Base-by-base conservation (phyloP, 139 green algal species). In the Chlamydomonas urium region DNA sequence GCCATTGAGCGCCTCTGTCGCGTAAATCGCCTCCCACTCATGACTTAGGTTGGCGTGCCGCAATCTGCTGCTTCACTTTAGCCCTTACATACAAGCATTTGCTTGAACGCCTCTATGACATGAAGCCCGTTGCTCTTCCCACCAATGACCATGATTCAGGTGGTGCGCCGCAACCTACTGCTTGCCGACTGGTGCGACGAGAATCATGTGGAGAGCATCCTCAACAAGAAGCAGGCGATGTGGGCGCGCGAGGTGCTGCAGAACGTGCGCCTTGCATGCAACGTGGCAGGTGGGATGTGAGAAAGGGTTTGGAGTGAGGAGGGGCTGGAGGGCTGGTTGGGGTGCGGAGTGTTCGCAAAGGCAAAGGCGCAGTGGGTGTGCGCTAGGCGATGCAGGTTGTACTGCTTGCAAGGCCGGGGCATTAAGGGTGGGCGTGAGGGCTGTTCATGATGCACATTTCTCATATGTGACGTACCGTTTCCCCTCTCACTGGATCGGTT, bases 121-220 rank as follows among this genome's bases (percentile, higher is more conserved):
- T n/a, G n/a, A n/a, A n/a, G n/a, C n/a, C n/a, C n/a, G n/a, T n/a
- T n/a, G n/a, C n/a, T n/a, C n/a, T n/a, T n/a, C n/a, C n/a, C n/a
- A n/a, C n/a, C n/a, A n/a, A 50, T 50, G 42, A 50, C 42, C 8
- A 50, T 67, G n/a, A 10, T 37, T 75, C 86, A 80, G 75, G 53
- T 77, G 17, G 74, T 96, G 0, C 66, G 85, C 24, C 83, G 90
- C 38, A 97, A 97, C 75, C 79, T 98, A 68, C 77, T 98, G 61
- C 83, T 93, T 24, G 87, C 87, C 1, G 94, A 98, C 84, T 98
- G 87, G 83, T 81, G 78, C 28, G 94, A 99, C 70, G 79, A 90
- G 21, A 77, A 88, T 38, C 93, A 99, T 81, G 48, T 47, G 0
- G 91, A 99, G 86, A 90, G 74, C 60, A 78, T 98, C 42, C 81